Evolutionary conservation across 2,329 filamentous ascomycete genomes (phyloP), one percentile per base, ranked within the genome.

Genomic region (Ceratocystis diversiconidia): DNA sequence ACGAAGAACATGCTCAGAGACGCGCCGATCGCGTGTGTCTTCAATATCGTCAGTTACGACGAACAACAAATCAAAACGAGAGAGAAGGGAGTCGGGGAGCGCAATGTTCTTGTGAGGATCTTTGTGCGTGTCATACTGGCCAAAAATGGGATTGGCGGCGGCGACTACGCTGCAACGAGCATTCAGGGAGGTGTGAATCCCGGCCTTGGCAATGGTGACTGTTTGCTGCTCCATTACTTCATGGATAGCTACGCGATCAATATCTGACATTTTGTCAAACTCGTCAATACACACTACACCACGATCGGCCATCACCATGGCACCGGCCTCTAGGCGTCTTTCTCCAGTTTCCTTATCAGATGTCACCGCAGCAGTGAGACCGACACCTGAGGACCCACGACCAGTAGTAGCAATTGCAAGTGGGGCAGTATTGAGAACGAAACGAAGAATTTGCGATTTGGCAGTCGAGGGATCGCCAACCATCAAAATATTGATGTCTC

Each of bases 181-280:
- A 73, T 99, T 99, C 68, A 99, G 80, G 2, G 92, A 96, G 0
- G 94, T 99, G 76, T 99, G 94, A 67, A 99, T 99, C 69, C 94
- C 94, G 1, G 94, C 94, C 78, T 99, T 99, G 63, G 94, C 94
- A 72, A 99, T 99, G 15, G 94, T 99, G 68, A 99, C 94, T 0
- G 94, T 99, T 77, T 99, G 94, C 78, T 99, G 94, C 77, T 99
- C 94, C 94, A 99, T 99, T 70, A 99, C 94, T 89, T 99, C 94
- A 83, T 99, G 94, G 71, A 99, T 99, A 60, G 94, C 94, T 3
- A 99, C 94, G 73, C 94, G 86, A 76, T 99, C 94, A 66, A 97
- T 87, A 73, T 99, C 94, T 66, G 91, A 96, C 94, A 99, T 99
- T 76, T 99, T 99, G 79, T 99, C 94, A 71, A 99, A 99, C 73